Base-by-base conservation (phyloP, 495 filamentous ascomycete genomes). In the Tuber aestivum region DNA sequence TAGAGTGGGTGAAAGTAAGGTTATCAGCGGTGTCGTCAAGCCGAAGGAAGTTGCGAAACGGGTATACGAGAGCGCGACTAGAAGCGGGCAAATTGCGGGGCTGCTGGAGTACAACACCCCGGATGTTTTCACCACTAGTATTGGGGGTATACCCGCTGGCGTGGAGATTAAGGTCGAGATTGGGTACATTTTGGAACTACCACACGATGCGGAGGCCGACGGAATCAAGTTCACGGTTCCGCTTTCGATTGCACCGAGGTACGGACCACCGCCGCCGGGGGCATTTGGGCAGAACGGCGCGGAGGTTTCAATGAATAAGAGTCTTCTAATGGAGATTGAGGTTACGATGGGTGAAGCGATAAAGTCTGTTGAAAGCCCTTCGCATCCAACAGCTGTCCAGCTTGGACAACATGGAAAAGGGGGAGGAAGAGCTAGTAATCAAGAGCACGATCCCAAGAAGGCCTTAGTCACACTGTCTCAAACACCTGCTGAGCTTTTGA, bases 181-280 rank as follows among this genome's bases (percentile, higher is more conserved):
- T 73, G 87, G 85, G 0, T 91, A 91, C 77, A 81, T 92, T 10
- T 87, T 87, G 9, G 90, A 92, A 78, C 84, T 93, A 75, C 90
- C 90, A 79, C 86, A 91, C 76, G 88, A 91, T 80, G 84, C 86
- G 38, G 87, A 89, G 69, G 84, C 85, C 2, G 87, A 92, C 82
- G 88, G 90, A 14, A 86, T 88, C 69, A 86, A 88, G n/a, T 91
- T 90, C 79, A 92, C 87, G 37, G 85, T 92, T n/a, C 91, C 90
- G 0, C 89, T 88, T 0, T 83, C 74, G 65, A 89, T 92, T 77
- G 87, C 87, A 0, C 90, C 90, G 16, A 84, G 90, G 23, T 93
- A 91, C 81, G 90, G 90, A 32, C 48, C 27, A 16, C 84, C 83
- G 68, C 86, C 88, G 12, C 79, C 78, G 18, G 78, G 72, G 0